Conservation (phyloP, 2,329 filamentous ascomycete species). For the Beauveria caledonica region DNA sequence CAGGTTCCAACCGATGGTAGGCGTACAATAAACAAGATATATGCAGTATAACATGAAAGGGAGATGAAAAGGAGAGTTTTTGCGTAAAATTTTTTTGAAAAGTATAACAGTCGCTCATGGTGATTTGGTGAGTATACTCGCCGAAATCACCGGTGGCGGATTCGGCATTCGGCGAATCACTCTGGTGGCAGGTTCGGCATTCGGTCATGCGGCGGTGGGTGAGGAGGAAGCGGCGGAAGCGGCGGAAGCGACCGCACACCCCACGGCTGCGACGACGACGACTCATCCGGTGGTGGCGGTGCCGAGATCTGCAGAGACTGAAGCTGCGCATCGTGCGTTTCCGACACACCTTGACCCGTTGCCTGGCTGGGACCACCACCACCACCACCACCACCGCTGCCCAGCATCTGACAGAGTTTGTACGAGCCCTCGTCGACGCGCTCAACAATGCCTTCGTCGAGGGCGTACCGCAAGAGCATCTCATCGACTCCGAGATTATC, state of each 20-base stretch:
- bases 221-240: neutral
- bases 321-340: slow-evolving; percentile 19
- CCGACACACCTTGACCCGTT: slow-evolving; percentile 15
- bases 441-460: slow-evolving; percentile 57
- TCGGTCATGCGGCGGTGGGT: neutral
- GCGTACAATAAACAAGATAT: neutral
- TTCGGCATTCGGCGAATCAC: neutral
- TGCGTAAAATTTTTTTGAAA: neutral
- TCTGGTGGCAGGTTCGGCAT: neutral
- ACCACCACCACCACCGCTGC: slow-evolving; percentile 7
- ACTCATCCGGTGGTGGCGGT: neutral
- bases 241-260: neutral
- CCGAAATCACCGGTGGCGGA: neutral
- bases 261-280: slow-evolving; percentile 4
- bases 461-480: slow-evolving; percentile 52
- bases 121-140: neutral
- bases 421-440: slow-evolving; percentile 28
- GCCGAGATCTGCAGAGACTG: neutral
- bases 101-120: neutral
- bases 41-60: neutral
- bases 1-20: neutral
- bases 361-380: slow-evolving; percentile 1
- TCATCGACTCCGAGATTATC: slow-evolving; percentile 48
- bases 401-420: slow-evolving; percentile 11
- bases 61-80: neutral